These are phyloP conservation scores for Mortierella sp. DNA, from an alignment of 371 early-diverging fungal genomes.

Conservation along the genomic window DNA sequence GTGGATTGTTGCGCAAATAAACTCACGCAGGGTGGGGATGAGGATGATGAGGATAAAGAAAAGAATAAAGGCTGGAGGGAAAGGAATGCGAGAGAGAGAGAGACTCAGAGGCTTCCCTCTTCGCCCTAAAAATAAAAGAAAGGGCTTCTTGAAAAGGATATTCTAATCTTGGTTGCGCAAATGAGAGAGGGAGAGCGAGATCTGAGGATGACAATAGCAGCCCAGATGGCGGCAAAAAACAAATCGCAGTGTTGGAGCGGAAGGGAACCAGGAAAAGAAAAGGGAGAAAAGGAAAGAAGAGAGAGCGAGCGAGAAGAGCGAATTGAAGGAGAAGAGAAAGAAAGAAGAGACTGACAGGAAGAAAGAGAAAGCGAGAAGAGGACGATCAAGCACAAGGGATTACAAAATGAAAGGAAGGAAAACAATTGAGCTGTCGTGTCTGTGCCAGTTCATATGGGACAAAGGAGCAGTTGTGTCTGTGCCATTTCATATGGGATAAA, in stretches of 20 bases:
- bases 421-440: not conserved
- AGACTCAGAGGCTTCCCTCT: not conserved
- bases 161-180: not conserved
- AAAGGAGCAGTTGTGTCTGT: not conserved
- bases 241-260: not conserved
- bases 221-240: not conserved
- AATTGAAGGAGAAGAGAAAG: not conserved
- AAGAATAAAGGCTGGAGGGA: no score
- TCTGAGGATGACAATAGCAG: constrained; percentile 9
- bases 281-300: not conserved
- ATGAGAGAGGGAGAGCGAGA: not conserved
- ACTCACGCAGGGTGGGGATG: not conserved
- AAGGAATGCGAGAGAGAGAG: not conserved
- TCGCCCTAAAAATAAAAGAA: constrained; percentile 1
- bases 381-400: not conserved
- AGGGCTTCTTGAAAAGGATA: not conserved
- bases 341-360: not conserved
- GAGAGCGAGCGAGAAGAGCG: not conserved
- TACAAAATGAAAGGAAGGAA: not conserved
- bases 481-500: not conserved
- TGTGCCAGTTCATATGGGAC: not conserved
- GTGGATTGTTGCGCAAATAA: not conserved
- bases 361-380: not conserved
- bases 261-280: not conserved
- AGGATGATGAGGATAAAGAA: not conserved